Evolutionary conservation across 148 eudicot species (phyloP).

Genomic region (Rhododendron ferrugineum): DNA sequence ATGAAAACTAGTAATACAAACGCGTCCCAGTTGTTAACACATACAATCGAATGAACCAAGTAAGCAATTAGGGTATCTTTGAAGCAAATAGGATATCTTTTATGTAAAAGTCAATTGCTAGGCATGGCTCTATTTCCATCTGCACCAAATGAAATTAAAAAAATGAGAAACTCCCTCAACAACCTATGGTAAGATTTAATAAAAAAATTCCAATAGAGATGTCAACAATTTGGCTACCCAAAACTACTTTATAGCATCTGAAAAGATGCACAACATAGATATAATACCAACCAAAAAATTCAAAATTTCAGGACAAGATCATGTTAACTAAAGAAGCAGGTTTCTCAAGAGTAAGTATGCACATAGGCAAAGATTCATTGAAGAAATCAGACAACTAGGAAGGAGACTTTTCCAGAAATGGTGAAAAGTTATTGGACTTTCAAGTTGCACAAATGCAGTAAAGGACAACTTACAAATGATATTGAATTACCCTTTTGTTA

Average conservation of each 20-base stretch:
- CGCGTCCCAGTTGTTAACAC: background rate
- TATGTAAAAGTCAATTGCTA: conserved; percentile 75
- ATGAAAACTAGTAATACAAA: background rate
- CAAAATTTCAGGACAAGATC: background rate
- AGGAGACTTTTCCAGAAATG: conserved; percentile 9
- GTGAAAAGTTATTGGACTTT: background rate
- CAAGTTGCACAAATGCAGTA: background rate
- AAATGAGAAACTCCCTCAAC: conserved; percentile 14
- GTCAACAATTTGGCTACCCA: background rate
- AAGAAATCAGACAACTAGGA: conserved; percentile 2
- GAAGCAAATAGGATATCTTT: conserved; percentile 52
- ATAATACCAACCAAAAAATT: background rate
- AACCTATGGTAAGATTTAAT: background rate
- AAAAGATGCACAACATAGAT: background rate
- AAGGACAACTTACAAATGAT: background rate
- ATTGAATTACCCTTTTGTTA: background rate
- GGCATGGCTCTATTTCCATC: conserved; percentile 89
- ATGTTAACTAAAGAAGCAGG: background rate
- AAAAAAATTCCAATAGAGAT: conserved; percentile 4
- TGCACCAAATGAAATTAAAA: conserved; percentile 32
- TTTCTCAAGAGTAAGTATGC: background rate
- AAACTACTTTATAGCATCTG: background rate
- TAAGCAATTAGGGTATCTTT: conserved; percentile 64
- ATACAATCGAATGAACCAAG: background rate
- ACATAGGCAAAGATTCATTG: background rate